Conservation (phyloP, 176 grass and related monocot genomes). For the Juncus effusus region DNA sequence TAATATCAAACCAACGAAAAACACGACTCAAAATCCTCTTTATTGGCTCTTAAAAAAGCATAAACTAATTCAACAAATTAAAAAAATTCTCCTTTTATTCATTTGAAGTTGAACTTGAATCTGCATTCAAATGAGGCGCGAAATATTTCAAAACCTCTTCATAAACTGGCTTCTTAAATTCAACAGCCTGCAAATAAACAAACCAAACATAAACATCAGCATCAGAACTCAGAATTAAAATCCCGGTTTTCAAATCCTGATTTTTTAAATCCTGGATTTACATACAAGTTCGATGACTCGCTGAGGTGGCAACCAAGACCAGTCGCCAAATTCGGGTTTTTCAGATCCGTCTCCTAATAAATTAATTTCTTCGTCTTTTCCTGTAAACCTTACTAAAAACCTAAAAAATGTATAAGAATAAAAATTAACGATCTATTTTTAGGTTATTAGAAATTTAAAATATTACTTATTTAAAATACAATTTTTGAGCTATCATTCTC, state of each 20-base stretch:
- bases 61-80: too few relatives aligned
- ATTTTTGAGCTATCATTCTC: background rate
- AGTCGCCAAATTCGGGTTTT: constrained; percentile 84
- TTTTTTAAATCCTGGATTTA: background rate
- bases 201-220: background rate
- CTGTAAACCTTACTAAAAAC: constrained; percentile 84
- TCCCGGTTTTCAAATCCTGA: constrained; percentile 10
- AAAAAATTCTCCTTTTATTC: background rate
- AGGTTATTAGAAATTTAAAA: too few relatives aligned
- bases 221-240: too few relatives aligned
- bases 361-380: constrained; percentile 78
- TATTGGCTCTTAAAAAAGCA: too few relatives aligned
- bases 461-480: background rate
- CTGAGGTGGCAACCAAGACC: constrained; percentile 77
- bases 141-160: constrained; percentile 74
- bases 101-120: constrained; percentile 25
- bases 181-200: constrained; percentile 55
- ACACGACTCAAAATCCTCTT: too few relatives aligned
- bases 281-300: constrained; percentile 80
- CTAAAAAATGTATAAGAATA: constrained; percentile 25
- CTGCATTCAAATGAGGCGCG: constrained; percentile 49
- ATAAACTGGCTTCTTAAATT: constrained; percentile 91
- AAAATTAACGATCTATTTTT: background rate
- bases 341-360: constrained; percentile 78
- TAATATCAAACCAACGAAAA: too few relatives aligned